These are phyloP conservation scores for Penicillium atrosanguineum DNA, from an alignment of 495 filamentous ascomycete genomes.

Conservation along the genomic window DNA sequence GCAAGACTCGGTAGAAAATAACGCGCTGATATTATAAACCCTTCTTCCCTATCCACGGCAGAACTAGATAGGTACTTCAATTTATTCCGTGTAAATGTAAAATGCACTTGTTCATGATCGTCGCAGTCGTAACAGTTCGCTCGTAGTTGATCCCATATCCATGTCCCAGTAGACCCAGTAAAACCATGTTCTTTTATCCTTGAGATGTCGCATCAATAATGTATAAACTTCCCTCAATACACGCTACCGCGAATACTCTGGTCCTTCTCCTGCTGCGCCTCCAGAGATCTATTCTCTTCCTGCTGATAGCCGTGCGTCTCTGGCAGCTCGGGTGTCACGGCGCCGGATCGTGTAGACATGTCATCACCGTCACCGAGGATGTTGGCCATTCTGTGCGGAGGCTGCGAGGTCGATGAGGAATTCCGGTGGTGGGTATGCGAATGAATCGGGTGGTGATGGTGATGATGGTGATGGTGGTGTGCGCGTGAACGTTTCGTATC, in stretches of 20 bases:
- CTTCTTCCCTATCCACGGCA: not conserved
- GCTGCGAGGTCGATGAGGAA: constrained; percentile 23
- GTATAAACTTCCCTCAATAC: constrained; percentile 19
- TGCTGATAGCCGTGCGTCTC: constrained; percentile 3
- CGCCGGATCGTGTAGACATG: constrained; percentile 10
- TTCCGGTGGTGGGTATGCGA: constrained; percentile 9
- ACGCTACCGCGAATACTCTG: constrained; percentile 42
- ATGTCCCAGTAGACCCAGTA: not conserved
- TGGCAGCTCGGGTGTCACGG: constrained; percentile 4
- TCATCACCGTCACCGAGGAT: constrained; percentile 41
- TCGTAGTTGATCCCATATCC: not conserved
- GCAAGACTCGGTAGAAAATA: not conserved
- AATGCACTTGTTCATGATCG: constrained; percentile 6
- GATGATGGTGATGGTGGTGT: constrained; percentile 22
- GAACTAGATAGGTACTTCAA: not conserved
- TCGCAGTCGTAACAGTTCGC: constrained; percentile 5
- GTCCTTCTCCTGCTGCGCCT: constrained; percentile 29
- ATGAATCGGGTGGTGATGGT: constrained; percentile 5
- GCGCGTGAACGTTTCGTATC: constrained; percentile 23
- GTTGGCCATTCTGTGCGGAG: constrained; percentile 40
- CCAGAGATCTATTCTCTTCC: constrained; percentile 17
- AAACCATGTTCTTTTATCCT: not conserved
- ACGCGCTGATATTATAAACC: not conserved
- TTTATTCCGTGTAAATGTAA: not conserved
- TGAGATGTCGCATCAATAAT: not conserved